phyloP scores from a whole-genome alignment of 768 basidiomycete genomes.

The Wakefieldia striispora region DNA sequence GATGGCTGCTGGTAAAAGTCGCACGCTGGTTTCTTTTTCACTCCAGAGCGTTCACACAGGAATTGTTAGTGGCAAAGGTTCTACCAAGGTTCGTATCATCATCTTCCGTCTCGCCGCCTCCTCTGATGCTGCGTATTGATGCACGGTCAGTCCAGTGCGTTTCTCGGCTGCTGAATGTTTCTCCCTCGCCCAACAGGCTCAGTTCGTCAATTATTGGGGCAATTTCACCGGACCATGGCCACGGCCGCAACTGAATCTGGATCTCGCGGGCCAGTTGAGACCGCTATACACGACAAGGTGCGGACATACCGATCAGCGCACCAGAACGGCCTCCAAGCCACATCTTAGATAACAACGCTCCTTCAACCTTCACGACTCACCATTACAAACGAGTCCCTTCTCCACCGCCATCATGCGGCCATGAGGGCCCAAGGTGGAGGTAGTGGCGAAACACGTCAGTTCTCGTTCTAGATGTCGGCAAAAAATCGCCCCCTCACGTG shows the following conservation, averaged over 20 bases:
- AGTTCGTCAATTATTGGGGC: constrained; percentile 18
- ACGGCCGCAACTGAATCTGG: constrained; percentile 23
- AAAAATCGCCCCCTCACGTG: constrained; percentile 23
- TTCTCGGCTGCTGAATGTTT: constrained; percentile 22
- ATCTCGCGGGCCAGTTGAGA: constrained; percentile 50
- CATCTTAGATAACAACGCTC: constrained; percentile 54
- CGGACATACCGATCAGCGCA: constrained; percentile 22
- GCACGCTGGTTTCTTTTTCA: too few species aligned
- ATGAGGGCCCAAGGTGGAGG: constrained; percentile 71
- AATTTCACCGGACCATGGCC: constrained; percentile 28
- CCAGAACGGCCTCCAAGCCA: constrained; percentile 20
- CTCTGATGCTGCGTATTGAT: constrained; percentile 23
- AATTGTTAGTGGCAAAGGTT: background rate
- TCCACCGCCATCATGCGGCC: constrained; percentile 80
- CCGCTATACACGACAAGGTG: constrained; percentile 62
- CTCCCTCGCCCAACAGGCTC: constrained; percentile 18
- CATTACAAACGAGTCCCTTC: constrained; percentile 80
- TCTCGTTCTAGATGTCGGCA: constrained; percentile 12
- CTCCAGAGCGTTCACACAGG: too few species aligned
- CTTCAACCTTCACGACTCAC: constrained; percentile 61
- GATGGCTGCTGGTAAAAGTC: too few species aligned
- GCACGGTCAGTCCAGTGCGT: constrained; percentile 9
- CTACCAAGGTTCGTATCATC: constrained; percentile 6
- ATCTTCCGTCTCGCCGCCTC: constrained; percentile 9
- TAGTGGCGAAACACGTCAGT: constrained; percentile 81